Base-by-base conservation (phyloP, 208 protist species). In the Trypanosomatidae sp. region DNA sequence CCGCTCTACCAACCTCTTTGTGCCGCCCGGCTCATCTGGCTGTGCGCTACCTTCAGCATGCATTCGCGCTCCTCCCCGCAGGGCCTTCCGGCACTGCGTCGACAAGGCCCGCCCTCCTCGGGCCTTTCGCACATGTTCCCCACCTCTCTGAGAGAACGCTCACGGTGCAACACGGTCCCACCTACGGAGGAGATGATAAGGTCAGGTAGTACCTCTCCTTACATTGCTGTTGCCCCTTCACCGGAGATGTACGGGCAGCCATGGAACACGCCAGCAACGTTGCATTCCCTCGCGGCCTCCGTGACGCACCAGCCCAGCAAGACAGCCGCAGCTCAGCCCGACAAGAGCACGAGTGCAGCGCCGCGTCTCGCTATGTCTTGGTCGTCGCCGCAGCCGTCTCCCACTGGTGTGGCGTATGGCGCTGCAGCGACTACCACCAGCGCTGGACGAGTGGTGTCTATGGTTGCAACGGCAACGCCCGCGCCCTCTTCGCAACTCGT, bases 221-320 rank as follows among this genome's bases (percentile, higher is more conserved):
- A 10, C 3, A 47, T 30, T 12, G 25, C 47, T 36, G 49, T 46
- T 39, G 64, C 44, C 6, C 46, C 41, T 33, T 66, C 66, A 1
- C 53, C 47, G 13, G n/a, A 60, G 25, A 28, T 47, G 3, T 79
- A 62, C 49, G 74, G 74, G 0, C 74, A 69, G 39, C 68, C 74
- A 25, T 73, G 74, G 68, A 66, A 71, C 44, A 79, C 68, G 13
- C 74, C 74, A 17, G 25, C 66, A 3, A 70, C 69, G 1, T 56
- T 79, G 33, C 44, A 74, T 44, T 59, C 74, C 6, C 68, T 69
- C 62, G 53, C 49, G 2, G 28, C 50, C 30, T 46, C 62, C 19
- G 33, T 73, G 33, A 55, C 47, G n/a, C 52, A 10, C 28, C 43
- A 73, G 25, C 13, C 66, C 46, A 25, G 4, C 8, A 49, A 28